Evolutionary conservation across 1,284 basidiomycete genomes (phyloP), one percentile per base, ranked within the genome.

Genomic region (Cryptococcus depauperatus): DNA sequence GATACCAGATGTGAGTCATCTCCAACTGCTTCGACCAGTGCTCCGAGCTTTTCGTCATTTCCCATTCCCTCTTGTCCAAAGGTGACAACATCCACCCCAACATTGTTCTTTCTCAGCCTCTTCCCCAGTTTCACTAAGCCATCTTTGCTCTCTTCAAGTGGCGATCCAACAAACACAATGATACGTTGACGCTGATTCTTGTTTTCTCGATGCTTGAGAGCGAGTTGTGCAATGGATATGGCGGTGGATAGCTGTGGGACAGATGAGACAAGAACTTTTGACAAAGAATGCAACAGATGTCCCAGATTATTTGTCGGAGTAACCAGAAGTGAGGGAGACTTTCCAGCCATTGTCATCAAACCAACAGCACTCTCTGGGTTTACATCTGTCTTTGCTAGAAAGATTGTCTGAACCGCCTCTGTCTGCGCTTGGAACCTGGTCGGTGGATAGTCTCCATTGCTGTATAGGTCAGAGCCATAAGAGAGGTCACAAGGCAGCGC

Each of bases 91-190:
- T 99, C 93, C 11, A 98, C 79, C 0, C 91, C 86, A 33, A 99
- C 90, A 61, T 97, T 98, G 72, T 97, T 98, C 83, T 99, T 99
- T 77, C 96, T 95, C 57, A 99, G 77, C 70, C 90, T 93, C 76
- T 93, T 96, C 19, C 91, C 93, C 14, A 99, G 79, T 68, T 81
- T 83, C 56, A 86, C 75, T 76, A 93, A 80, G 48, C 76, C 77
- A 58, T 83, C 81, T 63, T 86, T 83, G 51, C 85, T 81, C 39
- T 68, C 66, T 5, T 27, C 27, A 11, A 90, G 70, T 0, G 95
- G 95, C 5, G 88, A 92, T 19, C 83, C 91, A 46, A 93, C 81
- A 59, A 98, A 96, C 35, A 89, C 85, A 59, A 98, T 81, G 57
- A 97, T 86, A 34, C 93, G 81, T 64, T 98, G 93, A 23, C 91